Evolutionary conservation across 164 flowering plant genomes (phyloP).

Genomic region (Macadamia integrifolia): DNA sequence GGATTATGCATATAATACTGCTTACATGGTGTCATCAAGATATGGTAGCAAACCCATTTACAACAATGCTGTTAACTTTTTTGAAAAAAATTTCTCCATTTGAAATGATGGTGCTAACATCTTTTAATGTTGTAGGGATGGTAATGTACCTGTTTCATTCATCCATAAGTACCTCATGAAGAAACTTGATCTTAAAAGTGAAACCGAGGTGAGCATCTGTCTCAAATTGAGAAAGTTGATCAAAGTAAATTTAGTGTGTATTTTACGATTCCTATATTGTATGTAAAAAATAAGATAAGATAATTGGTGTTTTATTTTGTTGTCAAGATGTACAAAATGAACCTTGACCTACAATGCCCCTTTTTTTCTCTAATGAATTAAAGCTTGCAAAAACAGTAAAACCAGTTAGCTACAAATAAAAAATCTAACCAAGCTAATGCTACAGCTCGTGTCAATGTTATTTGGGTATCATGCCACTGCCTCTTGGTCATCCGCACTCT

Average conservation of each 20-base stretch:
- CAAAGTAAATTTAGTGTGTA: not conserved
- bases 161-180: slow-evolving; percentile 75
- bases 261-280: not conserved
- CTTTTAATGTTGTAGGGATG: slow-evolving; percentile 56
- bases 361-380: no score
- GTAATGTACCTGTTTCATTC: slow-evolving; percentile 58
- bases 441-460: not conserved
- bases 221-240: not conserved
- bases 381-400: no score
- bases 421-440: no score
- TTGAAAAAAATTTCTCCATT: not conserved
- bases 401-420: no score
- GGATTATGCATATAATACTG: no score
- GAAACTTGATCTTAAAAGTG: slow-evolving; percentile 76
- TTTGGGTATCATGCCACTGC: not conserved
- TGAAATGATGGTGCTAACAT: not conserved
- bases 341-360: not conserved
- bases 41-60: not conserved
- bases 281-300: not conserved
- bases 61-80: not conserved
- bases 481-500: not conserved
- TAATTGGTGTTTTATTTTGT: not conserved
- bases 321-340: not conserved
- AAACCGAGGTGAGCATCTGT: slow-evolving; percentile 58
- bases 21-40: not conserved